These are phyloP conservation scores for Dactylella cylindrospora DNA, from an alignment of 2,329 filamentous ascomycete genomes.

Conservation along the genomic window DNA sequence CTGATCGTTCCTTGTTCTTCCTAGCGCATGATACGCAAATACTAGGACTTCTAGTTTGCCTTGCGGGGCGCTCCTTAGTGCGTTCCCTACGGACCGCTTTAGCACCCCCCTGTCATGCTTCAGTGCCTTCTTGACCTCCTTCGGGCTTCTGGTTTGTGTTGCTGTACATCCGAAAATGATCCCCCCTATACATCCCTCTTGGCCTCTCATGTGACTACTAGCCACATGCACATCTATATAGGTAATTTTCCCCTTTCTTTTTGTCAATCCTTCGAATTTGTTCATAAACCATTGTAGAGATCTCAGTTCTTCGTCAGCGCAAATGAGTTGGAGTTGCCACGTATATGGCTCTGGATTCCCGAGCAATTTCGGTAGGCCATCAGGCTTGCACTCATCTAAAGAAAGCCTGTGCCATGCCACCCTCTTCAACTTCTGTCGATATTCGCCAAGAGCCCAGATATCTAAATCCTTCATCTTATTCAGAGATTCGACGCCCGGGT, in stretches of 20 bases:
- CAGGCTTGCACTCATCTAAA: slow-evolving; percentile 25
- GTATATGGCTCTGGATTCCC: slow-evolving; percentile 16
- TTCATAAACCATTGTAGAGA: slow-evolving; percentile 40
- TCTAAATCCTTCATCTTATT: slow-evolving; percentile 26
- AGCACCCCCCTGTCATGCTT: slow-evolving; percentile 32
- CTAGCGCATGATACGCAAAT: slow-evolving; percentile 12
- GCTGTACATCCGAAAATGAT: slow-evolving; percentile 39
- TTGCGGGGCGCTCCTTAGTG: slow-evolving; percentile 21
- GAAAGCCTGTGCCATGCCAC: slow-evolving; percentile 27
- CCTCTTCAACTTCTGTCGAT: slow-evolving; percentile 18
- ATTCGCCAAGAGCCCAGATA: slow-evolving; percentile 16
- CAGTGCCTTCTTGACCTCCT: slow-evolving; percentile 19
- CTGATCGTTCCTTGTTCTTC: slow-evolving; percentile 16
- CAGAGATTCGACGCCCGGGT: slow-evolving; percentile 35
- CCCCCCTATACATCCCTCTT: slow-evolving; percentile 31
- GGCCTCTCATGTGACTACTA: slow-evolving; percentile 21
- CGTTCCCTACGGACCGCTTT: slow-evolving; percentile 21
- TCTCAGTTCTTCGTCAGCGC: slow-evolving; percentile 26
- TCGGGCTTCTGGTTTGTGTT: not conserved
- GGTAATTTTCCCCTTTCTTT: slow-evolving; percentile 26
- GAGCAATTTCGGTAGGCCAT: slow-evolving; percentile 27
- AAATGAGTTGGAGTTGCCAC: slow-evolving; percentile 37
- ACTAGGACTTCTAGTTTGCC: slow-evolving; percentile 26
- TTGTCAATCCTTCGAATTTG: slow-evolving; percentile 20
- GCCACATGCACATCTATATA: slow-evolving; percentile 38